A percentile compares a stretch with the other conserved stretches of the same genome.
Conservation (phyloP, 768 basidiomycete species). For the Fomitopsis pulvina region DNA sequence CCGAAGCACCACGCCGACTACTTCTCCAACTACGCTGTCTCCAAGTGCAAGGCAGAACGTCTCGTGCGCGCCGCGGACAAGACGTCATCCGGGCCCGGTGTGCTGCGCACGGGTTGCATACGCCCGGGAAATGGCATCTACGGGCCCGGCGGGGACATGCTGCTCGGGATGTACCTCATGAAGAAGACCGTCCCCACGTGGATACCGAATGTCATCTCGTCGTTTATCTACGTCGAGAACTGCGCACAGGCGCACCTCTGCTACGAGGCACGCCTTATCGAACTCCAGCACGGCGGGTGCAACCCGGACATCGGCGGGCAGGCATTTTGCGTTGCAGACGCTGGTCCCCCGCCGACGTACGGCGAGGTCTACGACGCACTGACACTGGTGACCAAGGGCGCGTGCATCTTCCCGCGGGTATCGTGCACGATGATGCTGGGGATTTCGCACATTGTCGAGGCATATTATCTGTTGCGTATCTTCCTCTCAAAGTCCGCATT, state of each 20-base stretch:
- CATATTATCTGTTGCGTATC: constrained; percentile 42
- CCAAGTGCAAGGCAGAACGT: constrained; percentile 54
- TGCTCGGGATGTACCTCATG: constrained; percentile 57
- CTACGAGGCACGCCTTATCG: constrained; percentile 68
- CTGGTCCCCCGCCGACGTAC: constrained; percentile 54
- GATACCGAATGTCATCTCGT: constrained; percentile 50
- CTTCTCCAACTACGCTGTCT: constrained; percentile 74
- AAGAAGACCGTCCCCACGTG: constrained; percentile 58
- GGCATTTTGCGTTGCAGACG: constrained; percentile 59
- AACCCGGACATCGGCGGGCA: constrained; percentile 70
- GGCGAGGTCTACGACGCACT: constrained; percentile 57
- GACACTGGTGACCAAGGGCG: constrained; percentile 48
- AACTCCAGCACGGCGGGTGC: constrained; percentile 31
- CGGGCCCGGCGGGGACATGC: constrained; percentile 68
- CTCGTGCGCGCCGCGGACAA: constrained; percentile 37
- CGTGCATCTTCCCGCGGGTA: constrained; percentile 45
- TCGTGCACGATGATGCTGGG: constrained; percentile 60
- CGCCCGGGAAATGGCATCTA: constrained; percentile 77
- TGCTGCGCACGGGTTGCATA: constrained; percentile 62
- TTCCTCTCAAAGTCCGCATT: constrained; percentile 29
- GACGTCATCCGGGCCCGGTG: constrained; percentile 28
- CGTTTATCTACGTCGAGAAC: constrained; percentile 73
- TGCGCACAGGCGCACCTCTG: constrained; percentile 63
- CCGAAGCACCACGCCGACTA: constrained; percentile 54
- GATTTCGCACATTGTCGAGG: constrained; percentile 55